Conservation (phyloP, 2,329 filamentous ascomycete species). For the Lachnellula arida region DNA sequence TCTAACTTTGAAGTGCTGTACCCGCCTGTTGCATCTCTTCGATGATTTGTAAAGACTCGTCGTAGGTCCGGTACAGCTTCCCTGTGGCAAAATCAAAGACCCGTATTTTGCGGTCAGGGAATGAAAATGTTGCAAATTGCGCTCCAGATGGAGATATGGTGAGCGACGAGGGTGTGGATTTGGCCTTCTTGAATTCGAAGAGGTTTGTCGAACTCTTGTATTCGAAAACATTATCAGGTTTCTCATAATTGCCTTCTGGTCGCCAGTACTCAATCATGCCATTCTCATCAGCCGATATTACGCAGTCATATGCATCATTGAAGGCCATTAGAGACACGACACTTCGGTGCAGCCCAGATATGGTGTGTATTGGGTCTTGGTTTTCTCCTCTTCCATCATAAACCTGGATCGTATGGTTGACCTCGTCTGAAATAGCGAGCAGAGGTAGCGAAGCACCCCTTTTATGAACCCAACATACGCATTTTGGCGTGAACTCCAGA, state of each 20-base stretch:
- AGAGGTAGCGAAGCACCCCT: conserved; percentile 83
- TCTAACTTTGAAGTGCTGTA: conserved; percentile 74
- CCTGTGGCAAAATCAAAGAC: conserved; percentile 88
- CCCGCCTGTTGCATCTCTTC: conserved; percentile 97
- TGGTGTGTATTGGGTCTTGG: conserved; percentile 67
- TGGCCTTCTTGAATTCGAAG: conserved; percentile 96
- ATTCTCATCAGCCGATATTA: conserved; percentile 79
- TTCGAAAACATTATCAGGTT: conserved; percentile 85
- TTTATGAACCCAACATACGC: conserved; percentile 87
- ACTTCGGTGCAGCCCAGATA: conserved; percentile 74
- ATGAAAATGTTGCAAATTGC: conserved; percentile 83
- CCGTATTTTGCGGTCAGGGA: conserved; percentile 89
- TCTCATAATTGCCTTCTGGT: conserved; percentile 75
- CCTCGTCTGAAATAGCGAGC: conserved; percentile 75
- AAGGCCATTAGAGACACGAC: conserved; percentile 83
- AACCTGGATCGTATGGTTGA: conserved; percentile 68
- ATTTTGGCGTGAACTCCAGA: conserved; percentile 70
- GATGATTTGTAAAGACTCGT: conserved; percentile 84
- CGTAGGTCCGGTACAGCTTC: conserved; percentile 88
- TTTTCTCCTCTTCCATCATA: conserved; percentile 89
- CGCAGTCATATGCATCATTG: conserved; percentile 85
- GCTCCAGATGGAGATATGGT: conserved; percentile 81
- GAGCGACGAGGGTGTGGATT: conserved; percentile 75
- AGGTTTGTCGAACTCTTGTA: conserved; percentile 92
- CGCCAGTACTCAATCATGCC: conserved; percentile 98